phyloP scores from a whole-genome alignment of 805 yeast genomes.

The Candida gorgasii region DNA sequence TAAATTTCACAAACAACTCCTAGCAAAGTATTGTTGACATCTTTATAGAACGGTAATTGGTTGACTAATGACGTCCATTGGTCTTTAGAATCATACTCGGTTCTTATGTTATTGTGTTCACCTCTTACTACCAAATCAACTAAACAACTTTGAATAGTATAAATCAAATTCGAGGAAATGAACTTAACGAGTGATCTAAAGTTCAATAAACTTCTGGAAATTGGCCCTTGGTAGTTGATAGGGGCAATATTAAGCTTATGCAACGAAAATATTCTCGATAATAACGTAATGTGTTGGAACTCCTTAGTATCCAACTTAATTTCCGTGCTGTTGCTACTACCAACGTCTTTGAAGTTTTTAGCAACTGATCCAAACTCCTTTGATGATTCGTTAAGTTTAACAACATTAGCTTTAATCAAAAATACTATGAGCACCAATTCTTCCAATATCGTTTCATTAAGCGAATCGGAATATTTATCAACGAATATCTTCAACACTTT shows the following conservation, averaged over 20 bases:
- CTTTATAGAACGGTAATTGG: constrained; percentile 60
- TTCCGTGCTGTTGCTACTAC: constrained; percentile 18
- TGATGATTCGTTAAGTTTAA: constrained; percentile 42
- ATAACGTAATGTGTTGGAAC: constrained; percentile 25
- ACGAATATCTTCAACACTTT: constrained; percentile 39
- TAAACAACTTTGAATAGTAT: constrained; percentile 53
- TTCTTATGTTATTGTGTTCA: constrained; percentile 49
- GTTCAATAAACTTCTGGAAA: constrained; percentile 64
- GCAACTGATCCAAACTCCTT: constrained; percentile 35
- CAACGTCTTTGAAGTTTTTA: constrained; percentile 32
- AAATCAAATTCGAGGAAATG: constrained; percentile 50
- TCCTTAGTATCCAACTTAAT: constrained; percentile 48
- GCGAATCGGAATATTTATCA: constrained; percentile 14
- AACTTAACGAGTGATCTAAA: constrained; percentile 66
- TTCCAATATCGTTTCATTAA: constrained; percentile 30
- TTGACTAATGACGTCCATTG: constrained; percentile 62
- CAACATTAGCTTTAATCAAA: constrained; percentile 37
- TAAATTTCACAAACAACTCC: constrained; percentile 61
- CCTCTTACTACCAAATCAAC: constrained; percentile 50
- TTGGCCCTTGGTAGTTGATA: constrained; percentile 64
- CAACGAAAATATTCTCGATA: constrained; percentile 40
- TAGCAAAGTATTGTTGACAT: constrained; percentile 59
- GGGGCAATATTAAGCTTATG: constrained; percentile 41
- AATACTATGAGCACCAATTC: constrained; percentile 49
- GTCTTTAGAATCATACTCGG: constrained; percentile 36